Percentiles rank a stretch among this genome's conserved stretches.
These are phyloP conservation scores for Lagerstroemia speciosa DNA, from an alignment of 345 rosid genomes.

Conservation along the genomic window DNA sequence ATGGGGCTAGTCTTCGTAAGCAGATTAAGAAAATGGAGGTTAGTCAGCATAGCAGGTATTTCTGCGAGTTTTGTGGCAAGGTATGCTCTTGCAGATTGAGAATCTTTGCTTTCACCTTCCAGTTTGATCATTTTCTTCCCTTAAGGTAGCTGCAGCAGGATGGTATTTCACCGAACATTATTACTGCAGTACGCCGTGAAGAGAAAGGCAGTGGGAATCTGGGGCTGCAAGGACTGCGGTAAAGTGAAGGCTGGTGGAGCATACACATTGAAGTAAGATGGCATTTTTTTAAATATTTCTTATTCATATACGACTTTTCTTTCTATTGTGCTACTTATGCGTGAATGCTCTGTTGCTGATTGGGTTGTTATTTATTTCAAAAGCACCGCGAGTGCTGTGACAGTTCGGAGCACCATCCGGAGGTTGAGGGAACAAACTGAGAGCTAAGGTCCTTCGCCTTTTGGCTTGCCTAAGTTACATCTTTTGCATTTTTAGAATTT, in stretches of 20 bases:
- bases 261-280: slow-evolving; percentile 71
- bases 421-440: slow-evolving; percentile 92
- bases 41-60: slow-evolving; percentile 75
- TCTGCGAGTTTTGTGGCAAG: slow-evolving; percentile 88
- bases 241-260: slow-evolving; percentile 96
- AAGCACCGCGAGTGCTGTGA: slow-evolving; percentile 40
- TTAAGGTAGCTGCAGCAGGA: background rate
- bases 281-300: background rate
- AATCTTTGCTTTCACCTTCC: too few species aligned
- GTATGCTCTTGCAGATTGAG: slow-evolving; percentile 18
- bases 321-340: background rate
- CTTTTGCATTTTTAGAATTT: background rate
- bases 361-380: background rate
- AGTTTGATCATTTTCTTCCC: too few species aligned
- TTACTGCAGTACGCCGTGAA: slow-evolving; percentile 66
- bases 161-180: background rate
- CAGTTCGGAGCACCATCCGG: slow-evolving; percentile 82
- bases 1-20: slow-evolving; percentile 86
- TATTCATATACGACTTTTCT: background rate
- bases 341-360: background rate
- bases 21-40: slow-evolving; percentile 92
- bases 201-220: slow-evolving; percentile 91
- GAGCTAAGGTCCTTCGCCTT: slow-evolving; percentile 33
- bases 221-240: slow-evolving; percentile 98
- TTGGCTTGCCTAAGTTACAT: background rate